Percentiles rank a stretch among this genome's conserved stretches.
Conservation (phyloP, 169 alveolate genomes). For the Cryptosporidium ryanae region DNA sequence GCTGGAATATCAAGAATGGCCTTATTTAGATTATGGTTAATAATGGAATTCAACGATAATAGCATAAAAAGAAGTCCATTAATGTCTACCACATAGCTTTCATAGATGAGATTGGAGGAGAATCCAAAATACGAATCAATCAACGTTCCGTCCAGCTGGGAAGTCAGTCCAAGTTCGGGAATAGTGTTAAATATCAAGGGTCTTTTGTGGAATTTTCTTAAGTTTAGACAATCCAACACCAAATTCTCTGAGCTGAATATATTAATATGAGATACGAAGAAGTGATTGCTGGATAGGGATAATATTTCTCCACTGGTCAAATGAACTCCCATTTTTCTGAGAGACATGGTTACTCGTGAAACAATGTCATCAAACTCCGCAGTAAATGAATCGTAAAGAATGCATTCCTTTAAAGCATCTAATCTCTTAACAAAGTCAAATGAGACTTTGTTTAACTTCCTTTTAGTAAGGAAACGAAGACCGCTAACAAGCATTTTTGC, state of each 20-base stretch:
- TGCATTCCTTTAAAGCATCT: constrained; percentile 5
- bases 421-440: constrained; percentile 11
- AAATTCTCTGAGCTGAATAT: not conserved
- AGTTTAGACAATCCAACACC: not conserved
- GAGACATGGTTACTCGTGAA: not conserved
- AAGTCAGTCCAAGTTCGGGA: constrained; percentile 16
- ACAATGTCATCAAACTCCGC: not conserved
- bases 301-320: not conserved
- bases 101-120: not conserved
- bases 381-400: not conserved
- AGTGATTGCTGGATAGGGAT: not conserved
- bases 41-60: not conserved
- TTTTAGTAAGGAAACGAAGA: not conserved
- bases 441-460: constrained; percentile 6
- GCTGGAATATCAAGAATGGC: constrained; percentile 19
- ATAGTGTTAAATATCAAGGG: constrained; percentile 6
- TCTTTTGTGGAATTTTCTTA: not conserved
- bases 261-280: not conserved
- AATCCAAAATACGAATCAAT: not conserved
- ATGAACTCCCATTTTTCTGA: not conserved
- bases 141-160: constrained; percentile 10
- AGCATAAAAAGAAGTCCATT: constrained; percentile 1
- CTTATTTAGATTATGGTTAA: constrained; percentile 13
- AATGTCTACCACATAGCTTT: not conserved
- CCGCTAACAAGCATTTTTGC: not conserved